Evolutionary conservation across 176 grass and related monocot genomes (phyloP), one percentile per base, ranked within the genome.

Genomic region (Urochloa ruziziensis): DNA sequence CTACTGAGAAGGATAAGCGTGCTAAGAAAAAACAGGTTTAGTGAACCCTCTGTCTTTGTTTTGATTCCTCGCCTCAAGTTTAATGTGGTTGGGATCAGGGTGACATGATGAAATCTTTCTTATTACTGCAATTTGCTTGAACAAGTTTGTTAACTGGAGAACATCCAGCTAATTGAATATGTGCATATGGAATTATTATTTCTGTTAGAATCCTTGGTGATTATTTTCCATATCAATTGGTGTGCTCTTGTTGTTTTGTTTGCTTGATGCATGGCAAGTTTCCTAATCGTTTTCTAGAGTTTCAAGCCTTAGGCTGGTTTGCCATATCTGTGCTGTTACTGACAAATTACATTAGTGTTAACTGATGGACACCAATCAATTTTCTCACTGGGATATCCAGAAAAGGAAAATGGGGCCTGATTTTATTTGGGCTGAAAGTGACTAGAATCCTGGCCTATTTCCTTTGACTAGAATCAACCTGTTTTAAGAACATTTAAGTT

Each of bases 21-120:
- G 47, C 89, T 78, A 99, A 95, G 89, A 99, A 99, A 94, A 99
- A 99, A 77, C 96, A 99, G 93, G 96, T 86, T 82, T 23, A 72
- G 65, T 70, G 24, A 3, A 32, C 14, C 34, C 21, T 67, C 40
- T 14, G 18, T 73, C 49, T 80, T 33, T 10, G 68, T 47, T 27
- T 21, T 70, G 75, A 71, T 39, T 73, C 28, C 52, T 83, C 39
- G n/a, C 4, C 37, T 75, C 18, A 10, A 62, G 39, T 88, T 57
- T 13, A 33, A 73, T 60, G 30, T 84, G 63, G 28, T 79, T 72
- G 28, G 57, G 12, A 88, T 79, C 78, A 82, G 28, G 40, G 52
- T 49, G 85, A 48, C 62, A 60, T 82, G 23, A 60, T 58, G 62
- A 32, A 67, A 69, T 30, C 49, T 46, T 67, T 75, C 21, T 39